Evolutionary conservation across 164 flowering plant genomes (phyloP), one percentile per base, ranked within the genome.

Genomic region (Stephania cephalantha): DNA sequence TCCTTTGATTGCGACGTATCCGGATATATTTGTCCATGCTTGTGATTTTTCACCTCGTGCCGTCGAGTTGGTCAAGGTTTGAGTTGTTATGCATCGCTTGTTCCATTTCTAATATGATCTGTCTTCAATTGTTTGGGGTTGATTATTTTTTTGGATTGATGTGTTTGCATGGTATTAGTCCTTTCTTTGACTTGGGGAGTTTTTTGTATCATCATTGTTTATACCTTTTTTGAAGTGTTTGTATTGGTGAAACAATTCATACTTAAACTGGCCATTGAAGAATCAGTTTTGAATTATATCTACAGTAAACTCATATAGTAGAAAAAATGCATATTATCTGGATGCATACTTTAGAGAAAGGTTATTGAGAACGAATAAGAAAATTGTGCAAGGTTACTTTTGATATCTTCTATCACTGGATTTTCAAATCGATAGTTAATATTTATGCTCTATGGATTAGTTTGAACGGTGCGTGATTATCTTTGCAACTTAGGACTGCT

Each of bases 31-130:
- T 85, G 86, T 92, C 35, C 87, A 95, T 85, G 99, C 91, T 1
- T 93, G 98, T 83, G 99, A 95, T 85, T 95, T 95, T 83, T 95
- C 99, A 67, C 88, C 88, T 53, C 95, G 97, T 63, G 98, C 99
- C 25, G 82, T 95, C 75, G 78, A 89, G 74, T 85, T 95, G 85
- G 97, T 95, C 42, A 93, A 93, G 97, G 99, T 95, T 75, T 68
- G 85, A 44, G 31, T 77, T 44, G 31, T 61, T 73, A 15, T 68
- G 13, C 31, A 12, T 68, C 31, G 1, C 8, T 31, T 68, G 7
- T 35, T n/a, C 17, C 42, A 30, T 58, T 58, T 18, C 17, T 58
- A 6, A 5, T n/a, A 58, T 58, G 64, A 58, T 58, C 1, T 17
- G 13, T 50, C 13, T 58, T 58, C 5, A 58, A 58, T 15, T 58